Percentiles rank a stretch among this genome's conserved stretches.
Evolutionary conservation across 352 stramenopile species (phyloP).

Genomic region (Phytopythium ostracodes): DNA sequence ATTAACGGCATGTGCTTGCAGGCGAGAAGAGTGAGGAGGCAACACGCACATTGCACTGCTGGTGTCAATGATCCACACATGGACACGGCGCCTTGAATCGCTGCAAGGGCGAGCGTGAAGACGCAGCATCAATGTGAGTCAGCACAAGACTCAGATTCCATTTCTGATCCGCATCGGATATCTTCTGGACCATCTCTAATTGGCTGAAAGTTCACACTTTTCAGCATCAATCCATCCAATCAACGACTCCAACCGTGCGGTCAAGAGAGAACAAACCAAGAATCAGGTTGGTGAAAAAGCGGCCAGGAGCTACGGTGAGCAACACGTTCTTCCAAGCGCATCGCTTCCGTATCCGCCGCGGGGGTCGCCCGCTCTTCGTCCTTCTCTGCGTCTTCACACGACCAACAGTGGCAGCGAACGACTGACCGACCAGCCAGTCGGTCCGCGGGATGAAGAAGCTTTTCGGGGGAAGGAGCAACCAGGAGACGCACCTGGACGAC

Average conservation of each 20-base stretch:
- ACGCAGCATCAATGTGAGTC: too few relatives aligned
- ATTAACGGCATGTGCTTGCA: too few relatives aligned
- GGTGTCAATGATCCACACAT: too few relatives aligned
- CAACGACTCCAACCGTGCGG: not conserved
- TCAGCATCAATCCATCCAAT: not conserved
- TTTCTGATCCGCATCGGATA: not conserved
- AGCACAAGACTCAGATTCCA: not conserved
- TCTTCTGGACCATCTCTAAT: not conserved
- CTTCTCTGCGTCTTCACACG: too few relatives aligned
- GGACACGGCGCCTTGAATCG: too few relatives aligned
- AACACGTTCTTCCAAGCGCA: not conserved
- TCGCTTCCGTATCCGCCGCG: not conserved
- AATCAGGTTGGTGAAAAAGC: not conserved
- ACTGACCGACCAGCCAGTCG: not conserved
- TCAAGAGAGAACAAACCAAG: not conserved
- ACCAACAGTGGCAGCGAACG: too few relatives aligned
- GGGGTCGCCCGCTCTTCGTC: too few relatives aligned
- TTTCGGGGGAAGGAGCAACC: constrained; percentile 13
- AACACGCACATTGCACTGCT: too few relatives aligned
- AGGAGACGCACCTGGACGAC: constrained; percentile 3
- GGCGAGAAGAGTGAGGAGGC: too few relatives aligned
- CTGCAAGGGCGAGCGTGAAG: not conserved
- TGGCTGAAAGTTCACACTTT: not conserved
- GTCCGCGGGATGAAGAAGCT: constrained; percentile 23
- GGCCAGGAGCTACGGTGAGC: not conserved